These are phyloP conservation scores for Yarrowia sp. DNA, from an alignment of 805 yeast species.

Conservation along the genomic window DNA sequence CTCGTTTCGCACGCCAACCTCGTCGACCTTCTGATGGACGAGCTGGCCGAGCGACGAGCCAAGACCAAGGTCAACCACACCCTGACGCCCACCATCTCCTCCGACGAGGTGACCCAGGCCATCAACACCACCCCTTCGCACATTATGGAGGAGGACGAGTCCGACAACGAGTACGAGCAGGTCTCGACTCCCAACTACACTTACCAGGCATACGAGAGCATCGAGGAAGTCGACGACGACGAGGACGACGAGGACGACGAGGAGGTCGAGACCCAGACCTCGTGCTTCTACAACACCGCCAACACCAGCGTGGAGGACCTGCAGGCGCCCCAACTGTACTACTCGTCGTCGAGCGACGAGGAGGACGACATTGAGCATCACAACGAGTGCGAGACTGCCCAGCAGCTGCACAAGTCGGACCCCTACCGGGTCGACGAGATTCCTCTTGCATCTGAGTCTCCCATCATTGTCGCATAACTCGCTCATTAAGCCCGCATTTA, in stretches of 20 bases:
- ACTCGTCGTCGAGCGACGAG: slow-evolving; percentile 32
- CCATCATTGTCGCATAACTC: slow-evolving; percentile 8
- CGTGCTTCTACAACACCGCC: slow-evolving; percentile 17
- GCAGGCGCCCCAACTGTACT: slow-evolving; percentile 31
- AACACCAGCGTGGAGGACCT: slow-evolving; percentile 10
- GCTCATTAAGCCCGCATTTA: not conserved
- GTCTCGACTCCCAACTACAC: slow-evolving; percentile 19
- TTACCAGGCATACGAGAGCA: slow-evolving; percentile 27
- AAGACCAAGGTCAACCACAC: slow-evolving; percentile 2
- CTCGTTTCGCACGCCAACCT: slow-evolving; percentile 71
- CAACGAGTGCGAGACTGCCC: no score
- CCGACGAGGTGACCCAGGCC: slow-evolving; percentile 28
- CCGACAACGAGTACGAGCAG: slow-evolving; percentile 21
- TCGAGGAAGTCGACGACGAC: slow-evolving; percentile 31
- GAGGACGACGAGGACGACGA: slow-evolving; percentile 31
- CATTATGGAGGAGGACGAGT: slow-evolving; percentile 31
- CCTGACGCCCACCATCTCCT: not conserved
- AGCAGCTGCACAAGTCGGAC: not conserved
- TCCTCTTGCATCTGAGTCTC: not conserved
- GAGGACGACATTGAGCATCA: slow-evolving; percentile 30
- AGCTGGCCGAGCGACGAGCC: slow-evolving; percentile 31
- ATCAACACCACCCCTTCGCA: slow-evolving; percentile 20
- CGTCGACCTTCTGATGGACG: slow-evolving; percentile 62
- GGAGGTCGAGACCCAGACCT: not conserved
- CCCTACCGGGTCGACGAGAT: not conserved